phyloP scores from a whole-genome alignment of 495 filamentous ascomycete species.

The Xylaria flabelliformis region DNA sequence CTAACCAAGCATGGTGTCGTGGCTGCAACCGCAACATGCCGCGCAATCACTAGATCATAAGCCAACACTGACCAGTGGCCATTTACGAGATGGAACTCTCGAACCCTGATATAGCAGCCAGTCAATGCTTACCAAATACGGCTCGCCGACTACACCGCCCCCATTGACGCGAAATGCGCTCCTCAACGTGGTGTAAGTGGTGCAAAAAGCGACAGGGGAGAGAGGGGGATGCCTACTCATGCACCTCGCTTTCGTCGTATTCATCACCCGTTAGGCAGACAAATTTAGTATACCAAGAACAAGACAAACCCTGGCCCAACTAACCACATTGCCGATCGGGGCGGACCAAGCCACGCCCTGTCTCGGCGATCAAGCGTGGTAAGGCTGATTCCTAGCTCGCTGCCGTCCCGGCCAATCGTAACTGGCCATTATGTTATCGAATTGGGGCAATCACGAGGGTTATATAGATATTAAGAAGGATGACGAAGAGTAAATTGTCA shows the following conservation, averaged over 20 bases:
- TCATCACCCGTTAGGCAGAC: constrained; percentile 4
- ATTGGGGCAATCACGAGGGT: background rate
- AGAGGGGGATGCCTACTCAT: background rate
- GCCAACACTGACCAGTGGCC: background rate
- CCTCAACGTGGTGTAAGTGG: background rate
- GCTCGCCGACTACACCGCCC: constrained; percentile 15
- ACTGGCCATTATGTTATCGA: background rate
- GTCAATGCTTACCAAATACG: background rate
- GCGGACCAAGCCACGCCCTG: constrained; percentile 7
- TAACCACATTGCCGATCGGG: background rate
- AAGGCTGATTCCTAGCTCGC: constrained; percentile 19
- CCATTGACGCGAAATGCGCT: constrained; percentile 10
- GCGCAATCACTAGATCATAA: background rate
- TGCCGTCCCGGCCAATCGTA: background rate
- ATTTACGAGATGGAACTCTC: background rate
- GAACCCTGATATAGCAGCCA: background rate
- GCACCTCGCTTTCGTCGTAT: constrained; percentile 29
- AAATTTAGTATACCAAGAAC: background rate
- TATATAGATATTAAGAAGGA: background rate
- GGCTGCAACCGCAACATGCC: background rate
- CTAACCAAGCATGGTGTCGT: background rate
- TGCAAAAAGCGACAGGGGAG: background rate
- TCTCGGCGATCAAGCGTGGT: constrained; percentile 12
- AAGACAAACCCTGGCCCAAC: background rate
- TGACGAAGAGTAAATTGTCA: background rate